phyloP scores from a whole-genome alignment of 1,139 yeast genomes.

The Kurtzmaniella natalensis region DNA sequence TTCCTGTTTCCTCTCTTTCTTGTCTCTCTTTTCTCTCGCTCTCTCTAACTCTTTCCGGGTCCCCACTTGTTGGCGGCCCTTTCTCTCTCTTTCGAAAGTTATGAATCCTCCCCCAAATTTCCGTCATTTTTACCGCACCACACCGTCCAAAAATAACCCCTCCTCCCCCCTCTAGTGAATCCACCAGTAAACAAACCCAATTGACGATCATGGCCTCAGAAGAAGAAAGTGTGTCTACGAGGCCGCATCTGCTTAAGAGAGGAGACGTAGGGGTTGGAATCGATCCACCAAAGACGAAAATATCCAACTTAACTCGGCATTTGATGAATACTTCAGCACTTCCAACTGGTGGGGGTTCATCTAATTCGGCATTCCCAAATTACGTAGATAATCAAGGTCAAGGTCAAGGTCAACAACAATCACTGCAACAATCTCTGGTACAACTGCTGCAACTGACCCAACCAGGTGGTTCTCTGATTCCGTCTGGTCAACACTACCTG shows the following conservation, averaged over 20 bases:
- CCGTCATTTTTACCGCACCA: neutral
- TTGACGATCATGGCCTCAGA: conserved; percentile 1
- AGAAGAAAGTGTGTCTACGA: neutral
- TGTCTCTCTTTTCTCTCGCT: neutral
- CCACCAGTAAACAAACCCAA: too few relatives aligned
- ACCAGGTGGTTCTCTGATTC: neutral
- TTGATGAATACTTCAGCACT: conserved; percentile 20
- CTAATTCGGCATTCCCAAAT: conserved; percentile 4
- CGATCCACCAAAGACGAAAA: conserved; percentile 13
- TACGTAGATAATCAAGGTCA: conserved; percentile 5
- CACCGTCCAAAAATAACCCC: neutral
- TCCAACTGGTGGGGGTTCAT: conserved; percentile 2
- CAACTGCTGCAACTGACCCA: conserved; percentile 1
- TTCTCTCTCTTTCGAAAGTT: neutral
- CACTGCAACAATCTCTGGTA: neutral
- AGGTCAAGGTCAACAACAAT: conserved; percentile 1
- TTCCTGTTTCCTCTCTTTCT: too few relatives aligned
- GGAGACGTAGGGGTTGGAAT: neutral
- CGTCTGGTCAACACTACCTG: neutral
- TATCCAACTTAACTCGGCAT: conserved; percentile 39
- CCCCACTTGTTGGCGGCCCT: too few relatives aligned
- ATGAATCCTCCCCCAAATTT: neutral
- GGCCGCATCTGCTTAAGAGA: conserved; percentile 1
- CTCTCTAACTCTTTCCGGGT: too few relatives aligned
- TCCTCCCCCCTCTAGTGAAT: neutral